Percentiles rank a stretch among this genome's conserved stretches.
phyloP scores from a whole-genome alignment of 208 protist genomes.

The Novymonas esmeraldas region DNA sequence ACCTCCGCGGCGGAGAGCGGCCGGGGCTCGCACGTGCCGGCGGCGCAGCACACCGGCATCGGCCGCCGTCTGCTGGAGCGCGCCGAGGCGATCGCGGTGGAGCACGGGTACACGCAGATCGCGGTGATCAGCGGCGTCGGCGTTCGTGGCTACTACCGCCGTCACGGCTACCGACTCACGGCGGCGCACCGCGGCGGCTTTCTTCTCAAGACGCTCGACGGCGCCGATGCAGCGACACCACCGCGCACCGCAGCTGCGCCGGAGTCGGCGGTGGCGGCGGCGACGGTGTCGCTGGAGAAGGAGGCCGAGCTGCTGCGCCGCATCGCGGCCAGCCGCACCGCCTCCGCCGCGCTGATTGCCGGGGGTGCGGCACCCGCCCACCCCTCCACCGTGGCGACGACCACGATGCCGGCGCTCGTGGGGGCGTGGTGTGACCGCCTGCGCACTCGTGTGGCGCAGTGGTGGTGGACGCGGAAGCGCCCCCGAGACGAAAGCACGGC shows the following conservation, averaged over 20 bases:
- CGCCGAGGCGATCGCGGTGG: constrained; percentile 95
- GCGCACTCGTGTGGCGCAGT: constrained; percentile 9
- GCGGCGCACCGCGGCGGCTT: constrained; percentile 52
- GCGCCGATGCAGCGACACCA: background rate
- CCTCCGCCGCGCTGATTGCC: too few relatives aligned
- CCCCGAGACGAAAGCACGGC: constrained; percentile 8
- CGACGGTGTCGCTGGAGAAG: constrained; percentile 12
- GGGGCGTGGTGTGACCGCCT: constrained; percentile 4
- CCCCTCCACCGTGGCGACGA: background rate
- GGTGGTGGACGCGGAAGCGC: constrained; percentile 27
- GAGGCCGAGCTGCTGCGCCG: constrained; percentile 19
- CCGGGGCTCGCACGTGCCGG: constrained; percentile 14
- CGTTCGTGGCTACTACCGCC: constrained; percentile 97
- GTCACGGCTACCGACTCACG: constrained; percentile 92
- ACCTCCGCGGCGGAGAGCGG: constrained; percentile 33
- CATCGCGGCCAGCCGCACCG: background rate
- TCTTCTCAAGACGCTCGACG: constrained; percentile 61
- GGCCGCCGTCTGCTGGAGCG: constrained; percentile 96
- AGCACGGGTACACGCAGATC: constrained; percentile 90
- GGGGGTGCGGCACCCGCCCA: too few relatives aligned
- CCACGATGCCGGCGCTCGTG: constrained; percentile 6
- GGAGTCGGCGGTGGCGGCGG: background rate
- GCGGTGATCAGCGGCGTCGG: constrained; percentile 98
- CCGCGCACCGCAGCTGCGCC: too few relatives aligned
- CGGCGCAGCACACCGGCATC: constrained; percentile 97